These are phyloP conservation scores for Atalantia buxifolia DNA, from an alignment of 345 rosid genomes.

Conservation along the genomic window DNA sequence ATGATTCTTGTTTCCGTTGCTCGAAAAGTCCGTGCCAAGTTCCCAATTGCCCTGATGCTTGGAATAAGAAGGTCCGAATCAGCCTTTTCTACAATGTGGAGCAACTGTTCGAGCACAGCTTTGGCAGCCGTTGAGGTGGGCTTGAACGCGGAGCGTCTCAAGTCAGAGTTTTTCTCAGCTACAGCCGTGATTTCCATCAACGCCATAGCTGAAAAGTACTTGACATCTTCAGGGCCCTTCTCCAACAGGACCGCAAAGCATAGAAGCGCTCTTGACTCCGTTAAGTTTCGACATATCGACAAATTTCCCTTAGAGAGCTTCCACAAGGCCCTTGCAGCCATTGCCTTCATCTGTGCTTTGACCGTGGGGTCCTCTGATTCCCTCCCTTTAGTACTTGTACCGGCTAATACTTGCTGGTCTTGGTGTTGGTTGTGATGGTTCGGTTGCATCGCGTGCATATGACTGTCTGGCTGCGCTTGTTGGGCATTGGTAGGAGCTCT, in stretches of 20 bases:
- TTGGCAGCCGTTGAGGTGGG: slow-evolving; percentile 69
- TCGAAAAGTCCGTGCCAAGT: slow-evolving; percentile 75
- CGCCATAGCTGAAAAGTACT: slow-evolving; percentile 61
- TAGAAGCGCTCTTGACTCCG: slow-evolving; percentile 67
- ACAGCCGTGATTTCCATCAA: slow-evolving; percentile 73
- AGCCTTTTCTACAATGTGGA: slow-evolving; percentile 48
- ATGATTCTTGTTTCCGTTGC: slow-evolving; percentile 64
- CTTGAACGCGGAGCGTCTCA: slow-evolving; percentile 66
- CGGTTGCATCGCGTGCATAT: not conserved
- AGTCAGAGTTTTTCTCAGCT: slow-evolving; percentile 55
- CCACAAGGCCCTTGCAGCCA: slow-evolving; percentile 81
- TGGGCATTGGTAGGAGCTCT: slow-evolving; percentile 15
- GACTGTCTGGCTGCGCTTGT: slow-evolving; percentile 10
- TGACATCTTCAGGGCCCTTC: slow-evolving; percentile 60
- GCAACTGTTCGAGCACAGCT: slow-evolving; percentile 65
- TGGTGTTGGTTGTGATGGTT: slow-evolving; percentile 22
- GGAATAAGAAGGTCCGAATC: slow-evolving; percentile 49
- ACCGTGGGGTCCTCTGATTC: slow-evolving; percentile 53
- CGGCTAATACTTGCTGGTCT: slow-evolving; percentile 33
- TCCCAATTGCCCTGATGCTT: slow-evolving; percentile 61
- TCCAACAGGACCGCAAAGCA: slow-evolving; percentile 66
- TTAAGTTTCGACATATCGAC: slow-evolving; percentile 51
- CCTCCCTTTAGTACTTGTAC: slow-evolving; percentile 60
- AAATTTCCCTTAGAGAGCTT: slow-evolving; percentile 63
- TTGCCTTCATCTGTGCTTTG: slow-evolving; percentile 72